phyloP scores from a whole-genome alignment of 257 asterid genomes.

The Petunia axillaris region DNA sequence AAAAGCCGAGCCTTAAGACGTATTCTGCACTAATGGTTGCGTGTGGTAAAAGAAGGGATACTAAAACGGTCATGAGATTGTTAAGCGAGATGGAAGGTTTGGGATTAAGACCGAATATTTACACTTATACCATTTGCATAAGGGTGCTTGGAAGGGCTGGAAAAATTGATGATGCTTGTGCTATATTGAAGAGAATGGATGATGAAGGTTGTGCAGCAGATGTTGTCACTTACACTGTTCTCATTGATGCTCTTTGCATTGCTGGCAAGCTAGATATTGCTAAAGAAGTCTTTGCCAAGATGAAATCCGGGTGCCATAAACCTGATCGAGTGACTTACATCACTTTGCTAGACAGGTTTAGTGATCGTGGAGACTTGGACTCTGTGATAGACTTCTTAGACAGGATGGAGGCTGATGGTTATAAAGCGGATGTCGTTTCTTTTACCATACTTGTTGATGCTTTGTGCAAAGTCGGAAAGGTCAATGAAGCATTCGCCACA shows the following conservation, averaged over 20 bases:
- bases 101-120: conserved; percentile 89
- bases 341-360: conserved; percentile 78
- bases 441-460: conserved; percentile 81
- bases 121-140: conserved; percentile 90
- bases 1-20: conserved; percentile 92
- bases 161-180: conserved; percentile 67
- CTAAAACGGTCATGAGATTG: conserved; percentile 73
- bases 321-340: conserved; percentile 95
- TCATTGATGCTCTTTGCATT: conserved; percentile 90
- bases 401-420: conserved; percentile 84
- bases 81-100: conserved; percentile 76
- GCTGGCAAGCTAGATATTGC: conserved; percentile 83
- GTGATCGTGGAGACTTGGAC: conserved; percentile 75
- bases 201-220: conserved; percentile 89
- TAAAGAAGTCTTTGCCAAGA: conserved; percentile 68
- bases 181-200: conserved; percentile 78
- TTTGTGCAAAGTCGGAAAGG: conserved; percentile 73
- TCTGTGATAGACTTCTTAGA: conserved; percentile 67
- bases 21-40: conserved; percentile 98
- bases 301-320: conserved; percentile 74
- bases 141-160: conserved; percentile 95
- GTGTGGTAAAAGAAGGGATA: conserved; percentile 78
- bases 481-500: conserved; percentile 67
- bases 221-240: conserved; percentile 90
- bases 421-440: conserved; percentile 77